These are phyloP conservation scores for Carex parvula DNA, from an alignment of 176 grass and related monocot genomes.

Conservation along the genomic window DNA sequence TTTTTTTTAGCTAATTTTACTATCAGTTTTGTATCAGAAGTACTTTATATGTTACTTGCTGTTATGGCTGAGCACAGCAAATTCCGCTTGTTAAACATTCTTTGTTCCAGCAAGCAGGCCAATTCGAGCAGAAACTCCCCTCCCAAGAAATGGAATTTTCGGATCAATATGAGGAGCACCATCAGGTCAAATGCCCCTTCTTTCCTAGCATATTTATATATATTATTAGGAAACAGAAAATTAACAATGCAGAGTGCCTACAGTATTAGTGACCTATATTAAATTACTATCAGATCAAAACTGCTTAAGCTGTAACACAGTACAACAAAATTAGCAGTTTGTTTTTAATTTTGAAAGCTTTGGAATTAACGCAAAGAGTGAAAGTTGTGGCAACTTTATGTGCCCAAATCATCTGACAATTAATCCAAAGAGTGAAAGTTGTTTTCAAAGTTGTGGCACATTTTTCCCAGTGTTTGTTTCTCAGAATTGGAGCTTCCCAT, in stretches of 20 bases:
- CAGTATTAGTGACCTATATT: not conserved
- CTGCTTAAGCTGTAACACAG: too few species aligned
- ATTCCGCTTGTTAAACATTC: not conserved
- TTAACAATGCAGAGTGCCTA: not conserved
- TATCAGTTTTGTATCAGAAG: not conserved
- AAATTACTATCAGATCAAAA: too few species aligned
- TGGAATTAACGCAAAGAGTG: not conserved
- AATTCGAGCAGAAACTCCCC: not conserved
- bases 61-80: not conserved
- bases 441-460: not conserved
- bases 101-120: not conserved
- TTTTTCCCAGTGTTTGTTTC: too few species aligned
- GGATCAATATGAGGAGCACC: not conserved
- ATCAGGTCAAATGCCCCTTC: not conserved
- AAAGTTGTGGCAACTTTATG: not conserved
- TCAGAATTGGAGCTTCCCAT: too few species aligned
- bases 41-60: not conserved
- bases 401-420: not conserved
- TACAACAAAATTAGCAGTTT: not conserved
- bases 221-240: not conserved
- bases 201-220: not conserved
- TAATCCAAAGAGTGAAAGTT: too few species aligned
- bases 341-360: not conserved
- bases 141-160: not conserved
- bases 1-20: not conserved